Evolutionary conservation across 306 rosid genomes (phyloP).

Genomic region (Ceratonia siliqua): DNA sequence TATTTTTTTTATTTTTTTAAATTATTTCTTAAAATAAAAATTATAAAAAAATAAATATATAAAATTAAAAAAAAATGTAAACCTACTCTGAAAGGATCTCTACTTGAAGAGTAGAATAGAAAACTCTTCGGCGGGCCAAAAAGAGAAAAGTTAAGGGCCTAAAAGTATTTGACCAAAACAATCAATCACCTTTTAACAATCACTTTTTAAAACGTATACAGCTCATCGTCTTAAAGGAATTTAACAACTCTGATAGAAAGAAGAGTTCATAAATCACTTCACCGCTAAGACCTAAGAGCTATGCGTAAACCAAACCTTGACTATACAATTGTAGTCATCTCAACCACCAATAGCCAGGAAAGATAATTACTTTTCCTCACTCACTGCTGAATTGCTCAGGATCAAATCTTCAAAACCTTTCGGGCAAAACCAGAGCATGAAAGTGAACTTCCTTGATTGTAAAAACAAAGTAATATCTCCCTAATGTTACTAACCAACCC

Average conservation of each 20-base stretch:
- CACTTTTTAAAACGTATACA: neutral
- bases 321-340: constrained; percentile 16
- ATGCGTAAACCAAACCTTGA: neutral
- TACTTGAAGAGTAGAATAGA: too few species aligned
- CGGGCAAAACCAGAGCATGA: neutral
- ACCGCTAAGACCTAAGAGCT: neutral
- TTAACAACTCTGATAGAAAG: neutral
- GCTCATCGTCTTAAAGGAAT: neutral
- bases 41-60: too few species aligned
- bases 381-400: constrained; percentile 13
- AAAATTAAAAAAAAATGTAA: too few species aligned
- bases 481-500: constrained; percentile 15
- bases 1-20: too few species aligned
- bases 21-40: too few species aligned
- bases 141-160: too few species aligned
- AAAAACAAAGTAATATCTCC: neutral
- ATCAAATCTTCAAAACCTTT: constrained; percentile 3
- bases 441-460: neutral
- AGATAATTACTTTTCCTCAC: neutral
- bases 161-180: too few species aligned
- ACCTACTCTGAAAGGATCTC: too few species aligned
- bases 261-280: neutral
- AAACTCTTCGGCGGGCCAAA: too few species aligned
- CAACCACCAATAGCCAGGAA: constrained; percentile 1
- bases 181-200: too few species aligned